Conservation (phyloP, 2,329 filamentous ascomycete species). For the Didymella keratinophila region DNA sequence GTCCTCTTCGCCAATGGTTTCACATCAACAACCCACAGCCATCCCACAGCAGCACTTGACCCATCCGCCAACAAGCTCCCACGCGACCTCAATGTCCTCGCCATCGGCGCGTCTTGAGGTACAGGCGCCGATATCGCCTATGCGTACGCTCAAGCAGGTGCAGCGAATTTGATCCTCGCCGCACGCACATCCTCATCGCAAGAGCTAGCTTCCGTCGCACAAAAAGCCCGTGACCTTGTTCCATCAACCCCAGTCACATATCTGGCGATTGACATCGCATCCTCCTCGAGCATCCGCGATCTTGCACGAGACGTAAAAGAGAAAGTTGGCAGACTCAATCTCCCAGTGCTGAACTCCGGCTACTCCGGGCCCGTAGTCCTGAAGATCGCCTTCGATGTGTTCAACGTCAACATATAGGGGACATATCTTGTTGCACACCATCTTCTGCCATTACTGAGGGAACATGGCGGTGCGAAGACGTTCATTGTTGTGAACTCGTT, state of each 20-base stretch:
- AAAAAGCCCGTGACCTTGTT: slow-evolving; percentile 19
- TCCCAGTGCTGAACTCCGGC: slow-evolving; percentile 51
- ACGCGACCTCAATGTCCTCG: slow-evolving; percentile 34
- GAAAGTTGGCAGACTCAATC: slow-evolving; percentile 42
- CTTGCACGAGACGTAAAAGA: slow-evolving; percentile 32
- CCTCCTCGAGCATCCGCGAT: slow-evolving; percentile 32
- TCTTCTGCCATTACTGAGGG: slow-evolving; percentile 42
- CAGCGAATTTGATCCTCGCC: slow-evolving; percentile 34
- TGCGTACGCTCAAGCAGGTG: slow-evolving; percentile 42
- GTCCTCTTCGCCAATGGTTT: slow-evolving; percentile 3
- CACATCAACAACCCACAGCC: slow-evolving; percentile 17
- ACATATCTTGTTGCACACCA: slow-evolving; percentile 50
- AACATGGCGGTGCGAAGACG: slow-evolving; percentile 28
- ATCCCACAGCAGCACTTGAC: slow-evolving; percentile 22
- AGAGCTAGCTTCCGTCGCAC: slow-evolving; percentile 25
- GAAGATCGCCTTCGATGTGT: slow-evolving; percentile 46
- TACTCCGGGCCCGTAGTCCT: slow-evolving; percentile 47
- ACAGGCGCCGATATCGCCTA: slow-evolving; percentile 42
- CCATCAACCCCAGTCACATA: slow-evolving; percentile 10
- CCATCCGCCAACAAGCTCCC: slow-evolving; percentile 33
- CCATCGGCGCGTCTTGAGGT: slow-evolving; percentile 46
- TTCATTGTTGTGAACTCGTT: slow-evolving; percentile 43
- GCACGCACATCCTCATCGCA: slow-evolving; percentile 32
- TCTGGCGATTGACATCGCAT: slow-evolving; percentile 43
- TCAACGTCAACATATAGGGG: slow-evolving; percentile 50